Percentiles rank a stretch among this genome's conserved stretches.
Conservation (phyloP, 164 flowering plant genomes). For the Sextonia rubra region DNA sequence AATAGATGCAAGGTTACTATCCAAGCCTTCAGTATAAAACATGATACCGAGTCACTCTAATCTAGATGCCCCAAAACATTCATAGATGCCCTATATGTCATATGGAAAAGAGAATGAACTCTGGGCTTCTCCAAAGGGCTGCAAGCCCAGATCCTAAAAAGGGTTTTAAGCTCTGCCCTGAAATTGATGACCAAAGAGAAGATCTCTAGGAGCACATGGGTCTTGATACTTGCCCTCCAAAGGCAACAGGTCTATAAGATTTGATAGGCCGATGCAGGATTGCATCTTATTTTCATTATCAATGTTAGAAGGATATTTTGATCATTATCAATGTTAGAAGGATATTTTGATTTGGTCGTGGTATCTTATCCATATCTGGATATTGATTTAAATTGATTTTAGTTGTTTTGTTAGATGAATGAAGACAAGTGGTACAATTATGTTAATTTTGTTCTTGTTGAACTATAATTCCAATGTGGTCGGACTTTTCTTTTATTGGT, state of each 20-base stretch:
- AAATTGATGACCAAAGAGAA: constrained; percentile 84
- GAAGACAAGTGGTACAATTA: too few species aligned
- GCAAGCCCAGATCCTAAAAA: constrained; percentile 73
- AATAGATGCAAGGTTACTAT: constrained; percentile 80
- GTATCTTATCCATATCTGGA: too few species aligned
- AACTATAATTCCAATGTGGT: too few species aligned
- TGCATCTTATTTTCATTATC: too few species aligned
- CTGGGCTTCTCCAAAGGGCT: constrained; percentile 75
- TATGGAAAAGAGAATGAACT: constrained; percentile 42
- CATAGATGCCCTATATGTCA: constrained; percentile 4
- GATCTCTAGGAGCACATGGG: constrained; percentile 60
- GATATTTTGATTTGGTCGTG: too few species aligned
- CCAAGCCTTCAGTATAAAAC: constrained; percentile 63
- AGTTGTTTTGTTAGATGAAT: too few species aligned
- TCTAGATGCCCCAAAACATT: constrained; percentile 18
- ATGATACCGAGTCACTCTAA: constrained; percentile 27
- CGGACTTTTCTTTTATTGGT: too few species aligned
- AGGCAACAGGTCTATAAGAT: constrained; percentile 7
- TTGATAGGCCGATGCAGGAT: too few species aligned
- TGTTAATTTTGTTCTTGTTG: too few species aligned
- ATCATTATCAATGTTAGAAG: too few species aligned
- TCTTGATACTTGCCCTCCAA: constrained; percentile 52
- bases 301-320: too few species aligned
- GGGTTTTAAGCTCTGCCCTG: constrained; percentile 71
- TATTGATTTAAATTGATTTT: too few species aligned